Percentiles rank a stretch among this genome's conserved stretches.
These are phyloP conservation scores for Elongisporangium prolatum DNA, from an alignment of 352 stramenopile species.

Conservation along the genomic window DNA sequence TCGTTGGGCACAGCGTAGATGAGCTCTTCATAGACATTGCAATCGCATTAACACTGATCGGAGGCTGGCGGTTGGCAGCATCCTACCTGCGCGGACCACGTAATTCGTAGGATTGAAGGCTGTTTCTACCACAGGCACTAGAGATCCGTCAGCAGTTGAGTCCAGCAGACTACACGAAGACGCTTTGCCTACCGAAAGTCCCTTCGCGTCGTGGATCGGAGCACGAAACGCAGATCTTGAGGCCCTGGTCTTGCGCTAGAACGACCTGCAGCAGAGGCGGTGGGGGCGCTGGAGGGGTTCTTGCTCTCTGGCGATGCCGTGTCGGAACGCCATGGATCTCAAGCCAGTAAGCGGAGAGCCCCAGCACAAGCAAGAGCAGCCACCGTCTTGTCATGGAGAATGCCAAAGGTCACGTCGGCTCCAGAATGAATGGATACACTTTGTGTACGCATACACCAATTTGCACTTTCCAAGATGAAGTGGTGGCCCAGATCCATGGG, in stretches of 20 bases:
- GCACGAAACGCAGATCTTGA: not conserved
- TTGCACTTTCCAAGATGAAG: not conserved
- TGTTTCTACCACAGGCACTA: not conserved
- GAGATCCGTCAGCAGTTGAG: not conserved
- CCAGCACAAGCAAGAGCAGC: not conserved
- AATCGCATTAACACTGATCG: not conserved
- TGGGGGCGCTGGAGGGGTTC: not conserved
- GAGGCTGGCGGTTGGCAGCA: too few relatives aligned
- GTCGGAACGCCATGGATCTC: not conserved
- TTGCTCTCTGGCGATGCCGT: not conserved
- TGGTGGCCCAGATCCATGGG: not conserved
- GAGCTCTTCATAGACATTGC: conserved; percentile 1
- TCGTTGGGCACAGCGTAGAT: conserved; percentile 15
- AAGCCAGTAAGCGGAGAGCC: not conserved
- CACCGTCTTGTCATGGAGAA: not conserved
- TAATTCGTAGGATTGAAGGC: conserved; percentile 3
- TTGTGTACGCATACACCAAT: not conserved
- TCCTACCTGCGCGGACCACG: conserved; percentile 6
- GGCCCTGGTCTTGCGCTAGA: not conserved
- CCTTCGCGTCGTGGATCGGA: not conserved
- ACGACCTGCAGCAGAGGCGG: not conserved
- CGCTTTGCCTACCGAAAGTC: not conserved
- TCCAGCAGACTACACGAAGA: not conserved
- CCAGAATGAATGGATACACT: not conserved
- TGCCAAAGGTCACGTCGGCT: not conserved